These are phyloP conservation scores for Aspergillaceae sp. DNA, from an alignment of 2,329 filamentous ascomycete species.

Conservation along the genomic window DNA sequence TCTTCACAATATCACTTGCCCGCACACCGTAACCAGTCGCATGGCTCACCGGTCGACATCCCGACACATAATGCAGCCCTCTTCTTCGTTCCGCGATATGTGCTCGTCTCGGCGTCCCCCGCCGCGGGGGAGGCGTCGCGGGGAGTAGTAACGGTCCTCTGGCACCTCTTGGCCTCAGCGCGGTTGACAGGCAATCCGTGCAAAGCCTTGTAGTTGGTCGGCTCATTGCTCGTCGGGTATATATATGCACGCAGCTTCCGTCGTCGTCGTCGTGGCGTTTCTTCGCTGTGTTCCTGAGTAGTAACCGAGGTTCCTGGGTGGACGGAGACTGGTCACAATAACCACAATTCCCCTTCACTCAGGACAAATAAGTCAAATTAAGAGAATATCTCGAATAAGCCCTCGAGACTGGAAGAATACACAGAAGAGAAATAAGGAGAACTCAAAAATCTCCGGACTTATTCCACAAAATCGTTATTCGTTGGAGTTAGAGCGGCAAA, in stretches of 20 bases:
- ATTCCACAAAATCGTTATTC: no score
- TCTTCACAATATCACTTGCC: neutral
- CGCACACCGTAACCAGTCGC: neutral
- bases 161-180: constrained; percentile 10
- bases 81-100: constrained; percentile 13
- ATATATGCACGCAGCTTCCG: neutral
- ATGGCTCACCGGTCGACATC: constrained; percentile 1
- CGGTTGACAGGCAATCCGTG: constrained; percentile 19
- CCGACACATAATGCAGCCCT: constrained; percentile 7
- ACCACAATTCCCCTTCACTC: no score
- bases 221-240: constrained; percentile 16
- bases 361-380: neutral
- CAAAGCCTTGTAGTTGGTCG: constrained; percentile 23
- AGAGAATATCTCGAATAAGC: neutral
- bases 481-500: constrained; percentile 10
- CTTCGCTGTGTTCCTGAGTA: no score
- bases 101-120: constrained; percentile 2
- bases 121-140: neutral
- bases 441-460: constrained; percentile 1
- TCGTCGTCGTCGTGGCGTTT: neutral
- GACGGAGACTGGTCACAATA: neutral
- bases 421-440: neutral
- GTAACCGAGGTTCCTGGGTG: neutral
- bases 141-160: neutral
- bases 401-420: neutral